Evolutionary conservation across 345 rosid species (phyloP).

Genomic region (Eucalyptus erythrocorys): DNA sequence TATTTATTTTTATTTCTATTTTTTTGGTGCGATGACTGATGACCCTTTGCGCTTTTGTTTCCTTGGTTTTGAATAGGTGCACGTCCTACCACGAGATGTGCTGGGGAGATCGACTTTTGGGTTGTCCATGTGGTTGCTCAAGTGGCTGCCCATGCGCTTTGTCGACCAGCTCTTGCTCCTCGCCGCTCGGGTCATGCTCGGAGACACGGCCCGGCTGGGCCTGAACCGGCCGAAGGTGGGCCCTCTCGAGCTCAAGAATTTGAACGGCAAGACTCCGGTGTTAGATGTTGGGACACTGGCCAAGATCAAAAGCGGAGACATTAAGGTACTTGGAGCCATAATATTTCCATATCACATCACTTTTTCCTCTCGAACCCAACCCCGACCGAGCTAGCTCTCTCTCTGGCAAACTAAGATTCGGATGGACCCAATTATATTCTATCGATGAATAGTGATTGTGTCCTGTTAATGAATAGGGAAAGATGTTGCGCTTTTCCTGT

Average conservation of each 20-base stretch:
- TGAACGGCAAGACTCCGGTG: slow-evolving; percentile 83
- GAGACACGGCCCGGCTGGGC: slow-evolving; percentile 60
- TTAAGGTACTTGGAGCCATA: slow-evolving; percentile 39
- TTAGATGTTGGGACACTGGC: slow-evolving; percentile 86
- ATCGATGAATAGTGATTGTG: neutral
- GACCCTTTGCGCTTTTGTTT: neutral
- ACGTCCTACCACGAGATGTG: slow-evolving; percentile 91
- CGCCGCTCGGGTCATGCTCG: slow-evolving; percentile 54
- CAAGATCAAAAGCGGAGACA: slow-evolving; percentile 76
- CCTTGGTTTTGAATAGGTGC: slow-evolving; percentile 52
- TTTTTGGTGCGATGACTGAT: neutral
- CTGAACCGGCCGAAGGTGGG: slow-evolving; percentile 78
- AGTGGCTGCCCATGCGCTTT: slow-evolving; percentile 71
- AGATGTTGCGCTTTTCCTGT: neutral
- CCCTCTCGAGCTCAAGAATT: slow-evolving; percentile 64
- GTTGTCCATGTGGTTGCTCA: slow-evolving; percentile 81
- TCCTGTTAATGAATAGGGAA: neutral
- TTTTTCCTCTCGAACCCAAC: neutral
- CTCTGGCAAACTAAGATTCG: slow-evolving; percentile 5
- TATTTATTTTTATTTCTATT: too few species aligned
- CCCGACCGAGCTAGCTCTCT: neutral
- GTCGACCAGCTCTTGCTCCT: slow-evolving; percentile 72
- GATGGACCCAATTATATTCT: slow-evolving; percentile 12
- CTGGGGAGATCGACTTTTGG: slow-evolving; percentile 94
- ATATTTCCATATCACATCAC: slow-evolving; percentile 1